phyloP scores from a whole-genome alignment of 306 rosid genomes.

The Cicer chorassanicum region DNA sequence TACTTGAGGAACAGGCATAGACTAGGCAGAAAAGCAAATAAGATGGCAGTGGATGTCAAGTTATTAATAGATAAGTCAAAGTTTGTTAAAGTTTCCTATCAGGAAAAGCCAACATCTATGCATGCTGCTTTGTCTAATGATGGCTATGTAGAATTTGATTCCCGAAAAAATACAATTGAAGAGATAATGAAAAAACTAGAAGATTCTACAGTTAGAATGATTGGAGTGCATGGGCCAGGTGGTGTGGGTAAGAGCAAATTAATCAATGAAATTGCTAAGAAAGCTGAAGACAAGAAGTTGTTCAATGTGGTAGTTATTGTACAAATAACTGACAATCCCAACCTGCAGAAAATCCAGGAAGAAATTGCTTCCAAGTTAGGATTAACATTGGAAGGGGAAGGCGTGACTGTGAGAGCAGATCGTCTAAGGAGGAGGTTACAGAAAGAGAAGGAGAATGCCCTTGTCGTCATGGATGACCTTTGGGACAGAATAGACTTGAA shows the following conservation, averaged over 20 bases:
- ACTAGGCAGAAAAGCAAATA: constrained; percentile 33
- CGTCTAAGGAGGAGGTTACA: constrained; percentile 16
- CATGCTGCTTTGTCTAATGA: neutral
- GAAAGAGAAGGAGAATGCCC: constrained; percentile 20
- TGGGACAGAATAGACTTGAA: constrained; percentile 29
- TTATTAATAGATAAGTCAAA: neutral
- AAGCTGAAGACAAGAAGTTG: constrained; percentile 24
- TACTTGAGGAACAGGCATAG: constrained; percentile 23
- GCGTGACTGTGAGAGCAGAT: constrained; percentile 31
- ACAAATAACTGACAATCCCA: constrained; percentile 30
- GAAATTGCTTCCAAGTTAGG: constrained; percentile 36
- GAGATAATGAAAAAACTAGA: constrained; percentile 32
- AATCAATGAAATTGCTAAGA: constrained; percentile 32
- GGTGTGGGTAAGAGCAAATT: constrained; percentile 42
- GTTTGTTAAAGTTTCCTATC: neutral
- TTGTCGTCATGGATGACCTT: constrained; percentile 37
- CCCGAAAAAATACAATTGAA: constrained; percentile 15
- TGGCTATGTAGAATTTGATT: constrained; percentile 22
- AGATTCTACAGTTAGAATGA: constrained; percentile 32
- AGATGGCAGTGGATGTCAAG: neutral
- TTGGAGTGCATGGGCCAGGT: constrained; percentile 36
- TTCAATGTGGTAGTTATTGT: constrained; percentile 17
- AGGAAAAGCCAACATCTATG: neutral
- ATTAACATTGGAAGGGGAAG: constrained; percentile 21
- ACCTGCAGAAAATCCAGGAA: constrained; percentile 25